Percentiles rank a stretch among this genome's conserved stretches.
Evolutionary conservation across 176 grass and related monocot species (phyloP).

Genomic region (Hsuehochloa calcarea): DNA sequence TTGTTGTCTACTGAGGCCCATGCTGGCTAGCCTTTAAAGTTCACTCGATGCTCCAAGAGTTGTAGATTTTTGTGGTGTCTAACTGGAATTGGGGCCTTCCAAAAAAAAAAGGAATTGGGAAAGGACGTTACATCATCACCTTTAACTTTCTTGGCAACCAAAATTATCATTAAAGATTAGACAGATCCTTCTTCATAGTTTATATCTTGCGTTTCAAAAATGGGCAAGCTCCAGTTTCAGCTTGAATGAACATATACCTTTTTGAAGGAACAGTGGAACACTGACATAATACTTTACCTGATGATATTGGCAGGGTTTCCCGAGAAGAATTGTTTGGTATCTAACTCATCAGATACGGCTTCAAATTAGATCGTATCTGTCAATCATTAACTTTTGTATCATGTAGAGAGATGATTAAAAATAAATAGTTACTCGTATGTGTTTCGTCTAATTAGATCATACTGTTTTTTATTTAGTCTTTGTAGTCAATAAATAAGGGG

Average conservation of each 20-base stretch:
- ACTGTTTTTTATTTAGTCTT: neutral
- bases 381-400: neutral
- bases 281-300: neutral
- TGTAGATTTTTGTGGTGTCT: constrained; percentile 16
- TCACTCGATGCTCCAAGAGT: neutral
- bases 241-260: neutral
- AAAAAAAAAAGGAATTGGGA: neutral
- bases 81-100: neutral
- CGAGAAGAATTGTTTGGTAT: neutral
- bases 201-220: neutral
- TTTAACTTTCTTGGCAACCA: constrained; percentile 11
- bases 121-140: neutral
- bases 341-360: neutral
- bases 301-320: neutral
- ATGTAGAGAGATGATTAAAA: neutral
- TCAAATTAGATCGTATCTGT: neutral
- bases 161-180: constrained; percentile 5
- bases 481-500: neutral
- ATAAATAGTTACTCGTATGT: neutral
- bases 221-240: neutral
- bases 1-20: neutral
- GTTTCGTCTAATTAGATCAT: neutral
- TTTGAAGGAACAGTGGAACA: neutral
- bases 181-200: neutral
- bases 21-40: neutral